These are phyloP conservation scores for Rauvolfia tetraphylla DNA, from an alignment of 257 asterid species.

Conservation along the genomic window DNA sequence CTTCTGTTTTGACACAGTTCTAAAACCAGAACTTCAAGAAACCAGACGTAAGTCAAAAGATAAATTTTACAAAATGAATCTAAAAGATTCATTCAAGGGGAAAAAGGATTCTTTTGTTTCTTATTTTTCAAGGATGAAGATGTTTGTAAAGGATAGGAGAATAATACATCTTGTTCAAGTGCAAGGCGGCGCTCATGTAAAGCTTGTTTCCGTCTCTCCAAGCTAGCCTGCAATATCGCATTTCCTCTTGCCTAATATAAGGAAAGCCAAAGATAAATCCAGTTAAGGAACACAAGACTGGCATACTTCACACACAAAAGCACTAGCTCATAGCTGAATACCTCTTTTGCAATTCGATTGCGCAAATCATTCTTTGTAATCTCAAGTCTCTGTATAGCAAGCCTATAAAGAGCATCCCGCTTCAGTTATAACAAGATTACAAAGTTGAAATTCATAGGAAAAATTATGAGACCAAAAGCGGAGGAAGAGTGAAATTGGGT, in stretches of 20 bases:
- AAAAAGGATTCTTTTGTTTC: neutral
- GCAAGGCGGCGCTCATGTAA: slow-evolving; percentile 90
- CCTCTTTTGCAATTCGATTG: slow-evolving; percentile 94
- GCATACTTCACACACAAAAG: neutral
- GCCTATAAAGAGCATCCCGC: slow-evolving; percentile 40
- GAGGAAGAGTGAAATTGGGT: neutral
- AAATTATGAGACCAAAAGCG: neutral
- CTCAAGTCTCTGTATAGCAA: slow-evolving; percentile 93
- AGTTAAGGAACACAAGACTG: slow-evolving; percentile 10
- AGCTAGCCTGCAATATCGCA: slow-evolving; percentile 92
- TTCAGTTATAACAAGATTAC: slow-evolving; percentile 14
- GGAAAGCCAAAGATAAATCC: slow-evolving; percentile 11
- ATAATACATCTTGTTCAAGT: slow-evolving; percentile 86
- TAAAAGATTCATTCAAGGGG: neutral
- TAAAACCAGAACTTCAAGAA: neutral
- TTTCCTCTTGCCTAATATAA: slow-evolving; percentile 77
- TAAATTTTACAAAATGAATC: neutral
- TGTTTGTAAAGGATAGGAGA: slow-evolving; percentile 1
- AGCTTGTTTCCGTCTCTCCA: slow-evolving; percentile 94
- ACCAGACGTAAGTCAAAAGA: neutral
- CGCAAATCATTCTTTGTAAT: slow-evolving; percentile 83
- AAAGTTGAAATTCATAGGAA: neutral
- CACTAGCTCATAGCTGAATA: slow-evolving; percentile 18
- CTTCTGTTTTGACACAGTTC: neutral
- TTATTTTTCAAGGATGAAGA: neutral